Evolutionary conservation across 441 rosid species (phyloP), one percentile per base, ranked within the genome.

Genomic region (Macaranga tanarius): DNA sequence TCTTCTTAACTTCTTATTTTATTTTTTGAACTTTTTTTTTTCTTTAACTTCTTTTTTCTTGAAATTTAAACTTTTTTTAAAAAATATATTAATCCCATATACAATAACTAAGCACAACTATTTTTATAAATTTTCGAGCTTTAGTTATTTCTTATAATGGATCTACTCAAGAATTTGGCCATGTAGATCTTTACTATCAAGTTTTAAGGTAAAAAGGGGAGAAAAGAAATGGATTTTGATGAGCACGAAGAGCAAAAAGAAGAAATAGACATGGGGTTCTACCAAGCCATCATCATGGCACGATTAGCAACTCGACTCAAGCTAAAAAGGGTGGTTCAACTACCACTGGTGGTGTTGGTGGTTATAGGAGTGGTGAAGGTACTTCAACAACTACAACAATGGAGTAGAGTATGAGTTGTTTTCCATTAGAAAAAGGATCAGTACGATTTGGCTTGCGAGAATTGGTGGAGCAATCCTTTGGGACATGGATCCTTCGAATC

Each of bases 241-340:
- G 98, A 88, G 79, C 89, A 87, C 58, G 90, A 84, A 45, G 86
- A 84, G 62, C 80, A 76, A 78, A 93, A 85, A 55, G 95, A 86
- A 69, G 93, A 87, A 68, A 86, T 84, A 85, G 89, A 76, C 62
- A 77, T 84, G 80, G 81, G 26, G 79, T 81, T 58, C 76, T 84
- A 10, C 68, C 81, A 28, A 74, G 77, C n/a, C n/a, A n/a, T 50
- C 55, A 50, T 50, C 55, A 50, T 65, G 86, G 80, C 64, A 68
- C 86, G 17, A 62, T 75, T 0, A 75, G 75, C 47, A 76, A 81
- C 84, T 75, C 85, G 17, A 48, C 38, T 52, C 71, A 77, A 54
- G n/a, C 54, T 74, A 5, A 79, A 65, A 48, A 34, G 59, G 68
- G n/a, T n/a, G 84, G 78, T 2, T 63, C 73, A 58, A 19, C 50